phyloP scores from a whole-genome alignment of 1,284 basidiomycete genomes.

The Tilletia caries region DNA sequence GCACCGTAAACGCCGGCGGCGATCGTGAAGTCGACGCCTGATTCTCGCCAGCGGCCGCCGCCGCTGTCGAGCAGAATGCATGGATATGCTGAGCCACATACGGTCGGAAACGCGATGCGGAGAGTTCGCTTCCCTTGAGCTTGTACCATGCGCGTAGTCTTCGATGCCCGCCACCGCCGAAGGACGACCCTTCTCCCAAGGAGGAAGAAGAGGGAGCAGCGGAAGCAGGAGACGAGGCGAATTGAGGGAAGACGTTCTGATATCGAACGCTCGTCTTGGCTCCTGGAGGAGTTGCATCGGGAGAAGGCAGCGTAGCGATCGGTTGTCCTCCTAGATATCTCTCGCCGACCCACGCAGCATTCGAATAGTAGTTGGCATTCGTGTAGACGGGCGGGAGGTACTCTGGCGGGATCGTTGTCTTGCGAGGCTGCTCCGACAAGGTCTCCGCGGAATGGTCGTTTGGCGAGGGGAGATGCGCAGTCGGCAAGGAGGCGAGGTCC shows the following conservation, averaged over 20 bases:
- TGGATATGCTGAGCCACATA: conserved; percentile 8
- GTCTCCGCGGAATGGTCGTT: neutral
- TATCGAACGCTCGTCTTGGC: too few species aligned
- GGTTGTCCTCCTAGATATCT: neutral
- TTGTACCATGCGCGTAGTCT: conserved; percentile 9
- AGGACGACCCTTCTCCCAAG: neutral
- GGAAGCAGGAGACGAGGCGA: neutral
- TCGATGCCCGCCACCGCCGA: neutral
- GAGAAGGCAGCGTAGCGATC: neutral
- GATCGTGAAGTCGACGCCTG: neutral
- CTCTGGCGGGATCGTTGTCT: neutral
- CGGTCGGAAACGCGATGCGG: neutral
- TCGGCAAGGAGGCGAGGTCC: neutral
- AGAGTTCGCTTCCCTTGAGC: neutral
- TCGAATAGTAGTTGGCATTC: neutral
- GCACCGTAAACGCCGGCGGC: neutral
- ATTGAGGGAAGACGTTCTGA: neutral
- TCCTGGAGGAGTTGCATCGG: neutral
- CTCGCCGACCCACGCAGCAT: neutral
- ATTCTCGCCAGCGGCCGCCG: neutral
- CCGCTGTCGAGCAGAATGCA: neutral
- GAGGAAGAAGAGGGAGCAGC: neutral
- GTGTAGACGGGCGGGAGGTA: conserved; percentile 8
- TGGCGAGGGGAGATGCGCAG: neutral
- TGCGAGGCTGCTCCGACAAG: neutral